phyloP scores from a whole-genome alignment of 768 basidiomycete species.

The Filobasidium wieringae region DNA sequence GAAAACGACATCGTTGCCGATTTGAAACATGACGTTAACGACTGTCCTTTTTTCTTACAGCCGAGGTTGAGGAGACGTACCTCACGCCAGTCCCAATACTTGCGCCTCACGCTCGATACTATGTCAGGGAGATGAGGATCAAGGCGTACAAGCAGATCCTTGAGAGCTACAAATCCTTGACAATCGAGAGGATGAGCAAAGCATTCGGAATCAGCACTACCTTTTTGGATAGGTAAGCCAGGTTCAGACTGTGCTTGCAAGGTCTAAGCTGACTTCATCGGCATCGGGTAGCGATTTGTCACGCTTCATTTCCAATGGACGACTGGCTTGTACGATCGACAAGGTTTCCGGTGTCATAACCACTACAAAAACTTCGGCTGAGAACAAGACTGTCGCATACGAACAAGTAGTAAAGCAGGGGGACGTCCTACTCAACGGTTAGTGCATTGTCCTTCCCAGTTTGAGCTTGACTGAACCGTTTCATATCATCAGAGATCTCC shows the following conservation, averaged over 20 bases:
- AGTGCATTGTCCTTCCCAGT: constrained; percentile 6
- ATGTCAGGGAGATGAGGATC: constrained; percentile 91
- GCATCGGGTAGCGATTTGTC: constrained; percentile 61
- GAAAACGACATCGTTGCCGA: neutral
- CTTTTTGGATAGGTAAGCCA: constrained; percentile 70
- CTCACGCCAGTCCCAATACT: constrained; percentile 80
- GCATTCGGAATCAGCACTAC: constrained; percentile 83
- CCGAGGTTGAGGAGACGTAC: constrained; percentile 74
- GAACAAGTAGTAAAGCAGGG: constrained; percentile 89
- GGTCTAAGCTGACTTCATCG: neutral
- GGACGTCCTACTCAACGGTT: constrained; percentile 69
- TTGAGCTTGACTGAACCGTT: neutral
- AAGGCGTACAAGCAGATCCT: constrained; percentile 81
- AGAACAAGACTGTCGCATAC: constrained; percentile 71
- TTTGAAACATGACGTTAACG: constrained; percentile 1
- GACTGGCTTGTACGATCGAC: constrained; percentile 81
- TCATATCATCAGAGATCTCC: constrained; percentile 46
- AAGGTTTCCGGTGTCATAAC: constrained; percentile 89
- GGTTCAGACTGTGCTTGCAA: neutral
- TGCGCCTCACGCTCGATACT: constrained; percentile 73
- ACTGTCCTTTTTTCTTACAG: constrained; percentile 39
- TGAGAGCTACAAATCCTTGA: constrained; percentile 81
- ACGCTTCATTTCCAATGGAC: constrained; percentile 74
- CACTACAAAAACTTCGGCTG: constrained; percentile 56
- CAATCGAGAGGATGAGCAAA: constrained; percentile 66